Conservation (phyloP, 495 filamentous ascomycete species). For the Pseudoneurospora amorphoporcata region DNA sequence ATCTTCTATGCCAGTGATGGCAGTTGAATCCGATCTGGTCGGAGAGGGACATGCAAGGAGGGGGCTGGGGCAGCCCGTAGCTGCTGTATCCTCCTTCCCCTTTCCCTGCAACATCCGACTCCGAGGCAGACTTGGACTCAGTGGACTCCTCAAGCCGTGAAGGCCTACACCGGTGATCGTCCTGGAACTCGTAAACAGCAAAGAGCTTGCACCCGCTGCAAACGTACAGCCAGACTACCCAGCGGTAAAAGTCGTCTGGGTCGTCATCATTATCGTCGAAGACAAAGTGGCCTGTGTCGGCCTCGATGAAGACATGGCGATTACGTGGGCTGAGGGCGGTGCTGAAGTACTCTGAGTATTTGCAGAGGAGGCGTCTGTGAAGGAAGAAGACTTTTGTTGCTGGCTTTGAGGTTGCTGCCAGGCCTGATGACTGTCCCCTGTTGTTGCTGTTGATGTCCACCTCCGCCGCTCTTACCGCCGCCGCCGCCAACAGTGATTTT, state of each 20-base stretch:
- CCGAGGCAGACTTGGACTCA: not conserved
- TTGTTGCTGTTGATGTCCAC: not conserved
- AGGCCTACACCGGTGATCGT: not conserved
- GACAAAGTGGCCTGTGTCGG: not conserved
- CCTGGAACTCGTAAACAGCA: not conserved
- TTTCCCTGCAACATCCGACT: not conserved
- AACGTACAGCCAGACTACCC: not conserved
- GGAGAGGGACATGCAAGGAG: not conserved
- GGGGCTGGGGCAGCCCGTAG: not conserved
- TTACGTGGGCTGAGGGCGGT: not conserved
- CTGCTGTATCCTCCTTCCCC: not conserved
- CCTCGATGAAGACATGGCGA: not conserved
- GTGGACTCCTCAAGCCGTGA: not conserved
- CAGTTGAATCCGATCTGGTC: not conserved
- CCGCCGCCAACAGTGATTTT: not conserved
- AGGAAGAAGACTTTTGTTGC: not conserved
- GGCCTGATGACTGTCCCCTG: not conserved
- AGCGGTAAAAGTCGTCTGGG: not conserved
- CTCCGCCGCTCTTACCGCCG: not conserved
- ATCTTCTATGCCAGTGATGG: not conserved
- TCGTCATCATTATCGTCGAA: not conserved
- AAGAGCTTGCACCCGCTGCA: not conserved
- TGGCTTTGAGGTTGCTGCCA: not conserved
- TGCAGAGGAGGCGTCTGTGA: not conserved
- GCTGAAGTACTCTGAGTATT: not conserved